phyloP scores from a whole-genome alignment of 139 green algal species.

The Chlamydomonas sp. region DNA sequence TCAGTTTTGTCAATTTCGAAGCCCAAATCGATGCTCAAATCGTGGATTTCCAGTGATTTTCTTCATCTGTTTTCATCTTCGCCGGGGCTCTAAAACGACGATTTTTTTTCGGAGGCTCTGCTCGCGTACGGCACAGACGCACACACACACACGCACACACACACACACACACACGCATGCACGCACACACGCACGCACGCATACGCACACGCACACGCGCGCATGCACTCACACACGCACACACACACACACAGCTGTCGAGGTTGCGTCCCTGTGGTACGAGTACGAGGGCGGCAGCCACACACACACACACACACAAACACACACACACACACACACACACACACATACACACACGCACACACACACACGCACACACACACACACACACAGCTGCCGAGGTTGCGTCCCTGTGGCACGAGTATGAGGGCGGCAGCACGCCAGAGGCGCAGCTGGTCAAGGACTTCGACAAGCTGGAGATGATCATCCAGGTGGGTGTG shows the following conservation, averaged over 20 bases:
- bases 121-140: not conserved
- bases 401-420: conserved; percentile 72
- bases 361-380: conserved; percentile 1
- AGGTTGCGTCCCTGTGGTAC: not conserved
- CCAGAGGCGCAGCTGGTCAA: conserved; percentile 83
- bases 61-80: too few relatives aligned
- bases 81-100: too few relatives aligned
- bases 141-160: conserved; percentile 3
- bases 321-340: conserved; percentile 2
- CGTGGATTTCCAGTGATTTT: too few relatives aligned
- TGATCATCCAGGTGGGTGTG: conserved; percentile 51
- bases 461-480: conserved; percentile 93
- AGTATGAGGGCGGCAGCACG: conserved; percentile 78
- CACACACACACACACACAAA: too few relatives aligned
- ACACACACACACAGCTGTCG: too few relatives aligned
- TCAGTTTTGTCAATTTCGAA: too few relatives aligned
- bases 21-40: too few relatives aligned
- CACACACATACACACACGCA: not conserved
- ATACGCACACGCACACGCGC: not conserved
- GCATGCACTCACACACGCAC: not conserved
- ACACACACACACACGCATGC: conserved; percentile 2
- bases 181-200: not conserved
- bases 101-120: too few relatives aligned
- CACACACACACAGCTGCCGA: conserved; percentile 59
- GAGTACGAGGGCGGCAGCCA: too few relatives aligned